phyloP scores from a whole-genome alignment of 2,329 filamentous ascomycete species.

The Colletotrichum sp. region DNA sequence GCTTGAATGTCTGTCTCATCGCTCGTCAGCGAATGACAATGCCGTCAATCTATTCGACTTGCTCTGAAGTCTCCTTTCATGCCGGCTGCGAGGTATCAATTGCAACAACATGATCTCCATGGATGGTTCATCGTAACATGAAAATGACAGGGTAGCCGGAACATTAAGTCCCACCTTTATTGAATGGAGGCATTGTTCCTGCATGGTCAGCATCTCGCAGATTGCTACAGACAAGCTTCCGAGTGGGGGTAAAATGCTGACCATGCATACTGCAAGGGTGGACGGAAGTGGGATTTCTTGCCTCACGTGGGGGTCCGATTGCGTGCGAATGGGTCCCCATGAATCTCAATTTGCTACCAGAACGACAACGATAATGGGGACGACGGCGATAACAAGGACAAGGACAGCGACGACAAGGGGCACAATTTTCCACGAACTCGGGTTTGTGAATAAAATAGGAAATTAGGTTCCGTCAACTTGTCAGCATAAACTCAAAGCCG shows the following conservation, averaged over 20 bases:
- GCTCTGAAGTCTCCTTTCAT: neutral
- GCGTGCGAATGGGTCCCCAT: neutral
- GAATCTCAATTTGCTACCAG: neutral
- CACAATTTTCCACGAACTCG: neutral
- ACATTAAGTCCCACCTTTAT: neutral
- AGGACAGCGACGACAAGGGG: neutral
- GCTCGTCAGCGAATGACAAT: fast-evolving
- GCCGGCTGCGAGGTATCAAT: neutral
- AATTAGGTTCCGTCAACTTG: neutral
- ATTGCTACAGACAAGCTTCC: neutral
- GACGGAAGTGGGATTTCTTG: neutral
- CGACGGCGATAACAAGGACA: too few species aligned
- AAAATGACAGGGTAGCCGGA: neutral
- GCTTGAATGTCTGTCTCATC: neutral
- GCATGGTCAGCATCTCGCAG: neutral
- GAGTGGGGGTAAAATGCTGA: neutral
- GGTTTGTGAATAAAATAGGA: neutral
- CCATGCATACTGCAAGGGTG: neutral
- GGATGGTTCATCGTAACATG: neutral
- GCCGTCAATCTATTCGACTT: neutral
- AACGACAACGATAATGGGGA: neutral
- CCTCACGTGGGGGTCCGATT: neutral
- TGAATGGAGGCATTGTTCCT: neutral
- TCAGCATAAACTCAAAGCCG: neutral
- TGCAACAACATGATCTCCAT: neutral